These are phyloP conservation scores for Xylariaceae sp. DNA, from an alignment of 2,329 filamentous ascomycete genomes.

Conservation along the genomic window DNA sequence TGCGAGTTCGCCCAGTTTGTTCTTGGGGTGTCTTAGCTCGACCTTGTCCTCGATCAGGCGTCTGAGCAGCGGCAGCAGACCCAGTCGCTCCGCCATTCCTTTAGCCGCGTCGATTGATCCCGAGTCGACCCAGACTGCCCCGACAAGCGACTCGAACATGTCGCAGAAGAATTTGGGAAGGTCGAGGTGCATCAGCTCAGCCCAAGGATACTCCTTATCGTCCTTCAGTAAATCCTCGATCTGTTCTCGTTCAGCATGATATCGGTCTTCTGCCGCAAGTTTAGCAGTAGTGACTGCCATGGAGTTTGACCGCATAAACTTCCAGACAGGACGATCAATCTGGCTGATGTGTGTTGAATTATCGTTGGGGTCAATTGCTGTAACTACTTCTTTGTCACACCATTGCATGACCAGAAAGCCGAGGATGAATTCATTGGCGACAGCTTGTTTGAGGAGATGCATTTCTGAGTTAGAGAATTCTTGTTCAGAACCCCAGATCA, in stretches of 20 bases:
- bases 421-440: constrained; percentile 78
- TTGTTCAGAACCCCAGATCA: constrained; percentile 47
- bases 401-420: constrained; percentile 69
- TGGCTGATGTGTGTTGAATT: constrained; percentile 23
- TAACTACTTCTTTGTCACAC: constrained; percentile 32
- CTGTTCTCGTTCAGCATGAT: constrained; percentile 42
- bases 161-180: constrained; percentile 80
- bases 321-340: constrained; percentile 54
- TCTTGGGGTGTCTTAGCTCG: constrained; percentile 61
- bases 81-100: constrained; percentile 57
- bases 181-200: constrained; percentile 59
- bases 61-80: constrained; percentile 60
- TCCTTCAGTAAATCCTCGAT: constrained; percentile 49
- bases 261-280: constrained; percentile 39
- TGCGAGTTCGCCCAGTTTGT: constrained; percentile 60
- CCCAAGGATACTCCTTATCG: constrained; percentile 69
- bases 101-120: constrained; percentile 59
- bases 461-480: constrained; percentile 55
- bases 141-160: constrained; percentile 74
- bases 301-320: constrained; percentile 62
- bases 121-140: constrained; percentile 79
- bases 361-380: constrained; percentile 22
- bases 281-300: constrained; percentile 46
- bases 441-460: constrained; percentile 69
- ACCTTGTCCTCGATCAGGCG: constrained; percentile 58